Evolutionary conservation across 2,329 filamentous ascomycete species (phyloP), one percentile per base, ranked within the genome.

Genomic region (Claviceps quebecensis): DNA sequence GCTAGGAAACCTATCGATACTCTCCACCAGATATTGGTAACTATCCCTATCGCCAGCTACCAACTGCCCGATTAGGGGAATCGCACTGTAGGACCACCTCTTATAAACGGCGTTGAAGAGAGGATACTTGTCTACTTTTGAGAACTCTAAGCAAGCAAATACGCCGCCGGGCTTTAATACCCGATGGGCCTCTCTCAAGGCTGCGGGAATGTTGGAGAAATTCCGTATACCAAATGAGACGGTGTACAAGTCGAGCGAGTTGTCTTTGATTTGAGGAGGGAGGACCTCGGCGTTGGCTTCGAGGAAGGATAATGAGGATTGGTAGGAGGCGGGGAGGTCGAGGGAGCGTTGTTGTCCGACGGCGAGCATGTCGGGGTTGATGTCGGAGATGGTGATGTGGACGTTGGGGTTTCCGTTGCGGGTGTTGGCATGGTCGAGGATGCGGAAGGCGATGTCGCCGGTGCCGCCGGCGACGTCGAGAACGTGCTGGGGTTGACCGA

Each of bases 11-110:
- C 79, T 75, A 69, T 96, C 90, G 67, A 98, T 98, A 67, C 90
- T 96, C 75, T 98, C 93, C 9, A 98, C 93, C 9, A 98, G 75
- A 69, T 98, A 98, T 74, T 98, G 93, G 68, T 98, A 98, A 65
- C 88, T 95, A 63, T 94, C 91, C 52, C 91, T 76, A 65, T 98
- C 94, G 6, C 87, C 88, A 1, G 93, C 91, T 16, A 98, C 90
- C 54, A 98, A 65, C 70, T 98, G 91, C 2, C 93, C 94, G 62
- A 98, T 96, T 58, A 98, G 68, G 0, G 93, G 93, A 57, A 98
- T 98, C 13, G 88, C 89, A 54, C 82, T 78, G 67, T 98, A 98
- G 55, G 87, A 95, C 90, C 94, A 98, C 53, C 86, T 78, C 75
- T 95, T 95, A 70, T 98, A 98, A 1, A 91, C 68, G 17, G 82